Base-by-base conservation (phyloP, 1,284 basidiomycete genomes). In the Cryptococcus sp. region DNA sequence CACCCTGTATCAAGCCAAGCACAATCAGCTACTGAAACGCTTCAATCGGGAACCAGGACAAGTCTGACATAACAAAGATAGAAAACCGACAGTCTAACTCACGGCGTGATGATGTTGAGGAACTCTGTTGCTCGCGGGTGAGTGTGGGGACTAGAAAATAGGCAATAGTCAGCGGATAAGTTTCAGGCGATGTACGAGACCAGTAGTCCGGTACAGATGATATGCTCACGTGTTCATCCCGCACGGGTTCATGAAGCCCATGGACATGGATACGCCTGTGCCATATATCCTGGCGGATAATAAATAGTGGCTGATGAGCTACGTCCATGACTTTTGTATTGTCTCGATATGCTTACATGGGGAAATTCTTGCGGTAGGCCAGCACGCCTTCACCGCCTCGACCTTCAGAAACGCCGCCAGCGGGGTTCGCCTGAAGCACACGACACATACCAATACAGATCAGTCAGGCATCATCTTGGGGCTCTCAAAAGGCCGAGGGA, bases 221-320 rank as follows among this genome's bases (percentile, higher is more conserved):
- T 22, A 6, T 10, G 10, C 34, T 41, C 20, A 51, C 50, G 50
- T 51, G 39, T 51, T 51, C 19, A 51, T 34, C 8, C 50, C 50
- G 26, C 50, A 51, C n/a, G 50, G 50, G 50, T 51, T 51, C 37
- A 51, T 17, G 50, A 51, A 51, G n/a, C 50, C 50, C 29, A 51
- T 39, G 8, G 50, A 38, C 19, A 39, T 51, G 17, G 50, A 29
- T 37, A 51, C 50, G 25, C 50, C 50, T 5, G 17, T 20, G 40
- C 22, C 17, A 15, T 19, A 38, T 6, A 51, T 22, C 19, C 50
- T 51, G 13, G 15, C 26, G 11, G 8, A 17, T 15, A 26, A 29
- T n/a, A 38, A n/a, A n/a, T n/a, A 34, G 17, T 8, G 29, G 15
- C 2, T 37, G n/a, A 34, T 17, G 22, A 34, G 29, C 29, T 34